Base-by-base conservation (phyloP, 2,329 filamentous ascomycete species). In the Hypocreales sp. region DNA sequence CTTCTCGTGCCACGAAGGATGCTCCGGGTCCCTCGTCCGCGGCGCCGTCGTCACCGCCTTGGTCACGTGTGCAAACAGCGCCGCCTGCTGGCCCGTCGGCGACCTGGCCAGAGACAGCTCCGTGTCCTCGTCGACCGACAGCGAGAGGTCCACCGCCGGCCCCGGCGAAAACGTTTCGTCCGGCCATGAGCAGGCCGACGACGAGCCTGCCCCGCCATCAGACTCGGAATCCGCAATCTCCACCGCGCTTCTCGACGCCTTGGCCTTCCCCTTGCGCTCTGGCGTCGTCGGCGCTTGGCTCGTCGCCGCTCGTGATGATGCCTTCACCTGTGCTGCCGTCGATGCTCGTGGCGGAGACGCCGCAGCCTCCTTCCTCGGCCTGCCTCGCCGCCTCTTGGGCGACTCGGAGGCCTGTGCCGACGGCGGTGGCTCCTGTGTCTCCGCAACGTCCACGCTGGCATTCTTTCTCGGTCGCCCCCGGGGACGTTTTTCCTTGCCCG, bases 1-100 rank as follows among this genome's bases (percentile, higher is more conserved):
- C 54, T 84, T 92, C 51, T 95, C 83, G 40, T 92, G 65, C 81
- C 86, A 95, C 3, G 71, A 83, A 10, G 71, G 72, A 3, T 62
- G 46, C 6, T 37, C 35, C 1, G 61, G 52, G 36, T 74, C 57
- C 4, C 40, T 56, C 0, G 65, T 60, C 9, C 57, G 58, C 4
- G 69, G 60, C 4, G 61, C 57, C 1, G 55, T 53, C 7, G 43
- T 64, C 8, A 78, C 54, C 1, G 70, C 71, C 21, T 55, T 53
- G 1, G 64, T 67, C 27, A 78, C 72, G 35, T 59, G 48, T 15
- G 42, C 40, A 34, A 72, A 72, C 15, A 72, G 40, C 0, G 41
- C 44, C 1, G 50, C 37, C 35, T 69, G 57, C 24, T 61, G 45
- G 8, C 54, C 48, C 1, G 50, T 58, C 0, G 56, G 50, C 12